These are phyloP conservation scores for Dillenia suffruticosa DNA, from an alignment of 164 flowering plant genomes.

Conservation along the genomic window DNA sequence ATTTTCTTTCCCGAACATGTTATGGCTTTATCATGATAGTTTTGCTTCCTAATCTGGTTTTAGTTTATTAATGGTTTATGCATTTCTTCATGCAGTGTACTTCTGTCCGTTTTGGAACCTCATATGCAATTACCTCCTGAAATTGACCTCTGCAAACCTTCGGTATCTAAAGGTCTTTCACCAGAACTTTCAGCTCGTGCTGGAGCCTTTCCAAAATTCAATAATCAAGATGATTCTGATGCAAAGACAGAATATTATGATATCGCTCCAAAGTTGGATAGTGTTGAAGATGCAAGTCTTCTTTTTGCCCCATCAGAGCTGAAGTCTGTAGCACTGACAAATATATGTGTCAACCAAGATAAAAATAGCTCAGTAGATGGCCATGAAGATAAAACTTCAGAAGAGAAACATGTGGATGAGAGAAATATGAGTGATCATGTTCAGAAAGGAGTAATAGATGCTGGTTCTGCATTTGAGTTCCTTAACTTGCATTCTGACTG, in stretches of 20 bases:
- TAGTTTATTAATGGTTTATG: no score
- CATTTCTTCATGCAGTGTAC: slow-evolving; percentile 55
- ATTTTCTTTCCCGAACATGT: no score
- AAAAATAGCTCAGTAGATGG: slow-evolving; percentile 24
- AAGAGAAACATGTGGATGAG: slow-evolving; percentile 25
- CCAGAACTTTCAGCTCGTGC: slow-evolving; percentile 35
- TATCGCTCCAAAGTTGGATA: slow-evolving; percentile 34
- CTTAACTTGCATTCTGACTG: slow-evolving; percentile 69
- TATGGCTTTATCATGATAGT: no score
- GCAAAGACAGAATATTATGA: slow-evolving; percentile 46
- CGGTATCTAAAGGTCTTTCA: slow-evolving; percentile 28
- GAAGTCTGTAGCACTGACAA: slow-evolving; percentile 35
- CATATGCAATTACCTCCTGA: slow-evolving; percentile 69
- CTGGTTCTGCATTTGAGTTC: slow-evolving; percentile 40
- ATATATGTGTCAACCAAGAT: slow-evolving; percentile 19
- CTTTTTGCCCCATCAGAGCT: slow-evolving; percentile 76
- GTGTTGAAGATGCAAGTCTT: slow-evolving; percentile 57
- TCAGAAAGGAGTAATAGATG: slow-evolving; percentile 35
- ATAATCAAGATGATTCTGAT: slow-evolving; percentile 41
- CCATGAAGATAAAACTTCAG: slow-evolving; percentile 22
- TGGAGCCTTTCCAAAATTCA: slow-evolving; percentile 27
- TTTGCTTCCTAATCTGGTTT: no score
- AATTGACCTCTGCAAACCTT: slow-evolving; percentile 56
- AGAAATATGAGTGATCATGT: slow-evolving; percentile 15
- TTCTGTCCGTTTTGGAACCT: slow-evolving; percentile 81